Evolutionary conservation across 257 asterid species (phyloP).

Genomic region (Leonotis leonurus): DNA sequence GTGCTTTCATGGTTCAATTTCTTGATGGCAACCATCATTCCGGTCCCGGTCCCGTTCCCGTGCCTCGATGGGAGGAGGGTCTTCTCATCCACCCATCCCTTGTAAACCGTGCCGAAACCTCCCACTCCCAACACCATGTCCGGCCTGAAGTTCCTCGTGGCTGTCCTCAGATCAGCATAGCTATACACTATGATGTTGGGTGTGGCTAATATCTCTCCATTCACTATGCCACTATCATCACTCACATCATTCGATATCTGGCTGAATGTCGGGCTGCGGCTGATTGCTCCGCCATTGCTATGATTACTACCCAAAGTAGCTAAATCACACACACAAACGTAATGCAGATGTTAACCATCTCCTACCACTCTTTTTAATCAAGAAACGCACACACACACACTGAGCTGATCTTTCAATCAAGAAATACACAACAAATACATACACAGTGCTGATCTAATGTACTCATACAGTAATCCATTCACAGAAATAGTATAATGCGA

Average conservation of each 20-base stretch:
- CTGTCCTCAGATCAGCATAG: conserved; percentile 33
- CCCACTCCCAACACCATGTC: conserved; percentile 50
- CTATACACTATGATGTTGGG: conserved; percentile 29
- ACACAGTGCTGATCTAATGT: background rate
- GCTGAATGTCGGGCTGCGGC: conserved; percentile 31
- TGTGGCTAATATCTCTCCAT: conserved; percentile 33
- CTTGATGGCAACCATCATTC: conserved; percentile 44
- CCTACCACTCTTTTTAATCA: background rate
- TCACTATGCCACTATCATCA: conserved; percentile 16
- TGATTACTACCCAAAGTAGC: conserved; percentile 40
- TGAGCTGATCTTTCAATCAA: background rate
- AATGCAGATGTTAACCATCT: background rate
- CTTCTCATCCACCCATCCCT: conserved; percentile 43
- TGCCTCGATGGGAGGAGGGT: conserved; percentile 30
- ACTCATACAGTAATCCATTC: background rate
- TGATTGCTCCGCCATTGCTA: conserved; percentile 31
- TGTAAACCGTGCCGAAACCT: conserved; percentile 48
- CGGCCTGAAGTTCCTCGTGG: conserved; percentile 31
- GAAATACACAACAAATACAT: background rate
- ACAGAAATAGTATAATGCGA: no score
- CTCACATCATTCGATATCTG: conserved; percentile 25
- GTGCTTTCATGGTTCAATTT: conserved; percentile 34
- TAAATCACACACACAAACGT: conserved; percentile 4
- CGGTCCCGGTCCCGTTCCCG: no score
- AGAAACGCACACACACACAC: background rate